Evolutionary conservation across 2,329 filamentous ascomycete species (phyloP), one percentile per base, ranked within the genome.

Genomic region (Trichoderma sp.): DNA sequence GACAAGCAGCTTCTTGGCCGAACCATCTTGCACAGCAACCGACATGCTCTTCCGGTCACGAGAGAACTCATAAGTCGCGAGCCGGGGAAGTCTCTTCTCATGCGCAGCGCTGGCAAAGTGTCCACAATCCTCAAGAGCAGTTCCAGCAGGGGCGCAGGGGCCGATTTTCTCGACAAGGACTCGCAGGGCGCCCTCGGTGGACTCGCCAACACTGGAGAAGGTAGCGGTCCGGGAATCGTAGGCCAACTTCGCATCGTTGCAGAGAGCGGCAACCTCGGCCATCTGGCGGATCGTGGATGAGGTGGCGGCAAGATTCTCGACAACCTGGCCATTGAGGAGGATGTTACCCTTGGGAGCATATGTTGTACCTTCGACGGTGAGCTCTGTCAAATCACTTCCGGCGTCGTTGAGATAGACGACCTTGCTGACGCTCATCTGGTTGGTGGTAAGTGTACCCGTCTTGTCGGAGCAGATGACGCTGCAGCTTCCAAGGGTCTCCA

Each of bases 401-500:
- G 85, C 78, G 70, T 90, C 87, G 72, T 86, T 89, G 70, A 99
- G 83, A 75, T 93, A 92, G 55, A 97, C 91, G 64, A 98, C 80
- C 79, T 94, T 96, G 82, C 89, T 95, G 64, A 97, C 95, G 74
- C 95, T 98, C 95, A 99, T 99, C 79, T 98, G 93, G 80, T 99
- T 99, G 47, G 95, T 99, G 12, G 95, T 99, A 75, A 99, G 81
- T 56, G 95, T 99, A 71, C 95, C 96, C 5, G 95, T 99, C 84
- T 99, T 99, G 83, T 99, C 95, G 4, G 96, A 99, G 82, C 96
- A 99, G 76, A 99, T 97, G 65, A 99, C 93, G 74, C 95, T 99
- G 86, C 95, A 99, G 84, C 95, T 99, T 75, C 95, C 95, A 61
- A 99, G 85, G 14, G 95, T 99, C 80, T 99, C 95, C 60, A 99